Percentiles rank a stretch among this genome's conserved stretches.
Evolutionary conservation across 768 basidiomycete species (phyloP).

Genomic region (Paxillus involutus): DNA sequence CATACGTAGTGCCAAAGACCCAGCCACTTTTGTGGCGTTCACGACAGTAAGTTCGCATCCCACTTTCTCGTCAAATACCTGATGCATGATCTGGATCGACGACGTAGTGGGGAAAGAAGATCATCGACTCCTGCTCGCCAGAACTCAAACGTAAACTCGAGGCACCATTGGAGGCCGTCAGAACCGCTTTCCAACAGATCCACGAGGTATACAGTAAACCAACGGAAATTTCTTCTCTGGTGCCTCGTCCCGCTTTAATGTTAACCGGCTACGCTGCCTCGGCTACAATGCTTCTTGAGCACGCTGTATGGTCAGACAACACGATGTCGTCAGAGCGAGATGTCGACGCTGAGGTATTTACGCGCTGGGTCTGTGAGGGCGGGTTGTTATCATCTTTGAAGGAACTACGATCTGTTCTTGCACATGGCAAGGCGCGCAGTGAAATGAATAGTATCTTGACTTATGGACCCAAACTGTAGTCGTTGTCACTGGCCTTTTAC

Average conservation of each 20-base stretch:
- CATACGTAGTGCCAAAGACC: constrained; percentile 51
- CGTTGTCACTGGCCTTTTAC: background rate
- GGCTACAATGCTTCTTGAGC: constrained; percentile 61
- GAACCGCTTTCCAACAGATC: constrained; percentile 41
- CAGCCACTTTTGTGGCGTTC: constrained; percentile 45
- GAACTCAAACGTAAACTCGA: constrained; percentile 29
- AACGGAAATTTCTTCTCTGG: constrained; percentile 37
- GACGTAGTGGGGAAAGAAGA: constrained; percentile 51
- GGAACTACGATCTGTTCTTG: constrained; percentile 19
- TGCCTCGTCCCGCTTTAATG: constrained; percentile 58
- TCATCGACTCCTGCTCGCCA: constrained; percentile 43
- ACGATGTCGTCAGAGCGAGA: constrained; percentile 29
- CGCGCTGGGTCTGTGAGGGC: constrained; percentile 48
- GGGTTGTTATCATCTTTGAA: constrained; percentile 29
- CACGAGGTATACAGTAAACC: constrained; percentile 38
- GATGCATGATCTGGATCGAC: background rate
- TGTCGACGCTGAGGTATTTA: constrained; percentile 52
- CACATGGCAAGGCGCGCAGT: constrained; percentile 2
- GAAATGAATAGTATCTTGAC: constrained; percentile 15
- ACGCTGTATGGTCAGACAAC: constrained; percentile 58
- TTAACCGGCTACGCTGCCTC: constrained; percentile 57
- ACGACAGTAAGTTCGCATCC: constrained; percentile 40
- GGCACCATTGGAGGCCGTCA: constrained; percentile 33
- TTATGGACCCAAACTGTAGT: constrained; percentile 21
- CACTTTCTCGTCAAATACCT: background rate